phyloP scores from a whole-genome alignment of 768 basidiomycete species.

The Suillus weaverae region DNA sequence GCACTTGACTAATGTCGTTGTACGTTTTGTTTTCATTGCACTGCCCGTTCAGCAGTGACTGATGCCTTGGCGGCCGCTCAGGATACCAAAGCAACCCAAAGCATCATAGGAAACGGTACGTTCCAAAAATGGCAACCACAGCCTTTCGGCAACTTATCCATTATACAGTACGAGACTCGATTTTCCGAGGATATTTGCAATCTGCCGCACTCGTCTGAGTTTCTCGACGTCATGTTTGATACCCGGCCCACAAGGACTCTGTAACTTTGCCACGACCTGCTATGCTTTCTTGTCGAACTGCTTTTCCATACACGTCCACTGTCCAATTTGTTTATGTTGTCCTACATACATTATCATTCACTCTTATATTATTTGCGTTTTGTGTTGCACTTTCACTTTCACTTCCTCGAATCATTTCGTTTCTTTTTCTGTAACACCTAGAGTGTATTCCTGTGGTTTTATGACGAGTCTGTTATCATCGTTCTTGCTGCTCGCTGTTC shows the following conservation, averaged over 20 bases:
- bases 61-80: constrained; percentile 27
- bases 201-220: constrained; percentile 66
- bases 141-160: constrained; percentile 10
- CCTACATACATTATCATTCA: constrained; percentile 1
- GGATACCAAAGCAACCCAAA: constrained; percentile 84
- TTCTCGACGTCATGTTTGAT: background rate
- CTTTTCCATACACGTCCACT: background rate
- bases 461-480: background rate
- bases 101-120: constrained; percentile 80
- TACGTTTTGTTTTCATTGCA: constrained; percentile 32
- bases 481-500: background rate
- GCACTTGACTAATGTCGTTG: constrained; percentile 80
- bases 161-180: constrained; percentile 64
- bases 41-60: background rate
- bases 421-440: background rate
- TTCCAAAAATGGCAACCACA: constrained; percentile 7
- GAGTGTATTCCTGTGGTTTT: background rate
- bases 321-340: background rate
- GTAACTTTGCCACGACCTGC: background rate
- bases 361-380: constrained; percentile 3
- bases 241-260: background rate
- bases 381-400: background rate
- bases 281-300: constrained; percentile 5
- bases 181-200: constrained; percentile 73
- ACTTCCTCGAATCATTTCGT: too few species aligned